These are phyloP conservation scores for Grosmannia huntii DNA, from an alignment of 2,329 filamentous ascomycete genomes.

Conservation along the genomic window DNA sequence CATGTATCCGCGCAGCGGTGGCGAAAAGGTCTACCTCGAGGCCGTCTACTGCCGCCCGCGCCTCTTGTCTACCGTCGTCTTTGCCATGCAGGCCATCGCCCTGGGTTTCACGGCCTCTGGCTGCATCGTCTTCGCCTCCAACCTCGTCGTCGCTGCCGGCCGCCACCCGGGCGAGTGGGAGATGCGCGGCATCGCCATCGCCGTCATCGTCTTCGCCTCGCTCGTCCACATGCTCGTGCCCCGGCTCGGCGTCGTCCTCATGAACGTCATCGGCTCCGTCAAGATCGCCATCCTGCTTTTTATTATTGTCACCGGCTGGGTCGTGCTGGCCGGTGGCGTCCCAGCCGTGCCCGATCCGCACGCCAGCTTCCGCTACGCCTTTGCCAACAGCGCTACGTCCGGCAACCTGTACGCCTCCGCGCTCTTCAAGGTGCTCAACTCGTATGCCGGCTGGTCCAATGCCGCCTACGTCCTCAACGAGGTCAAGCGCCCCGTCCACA, in stretches of 20 bases:
- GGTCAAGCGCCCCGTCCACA: constrained; percentile 51
- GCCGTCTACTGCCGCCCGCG: constrained; percentile 45
- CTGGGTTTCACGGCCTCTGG: constrained; percentile 11
- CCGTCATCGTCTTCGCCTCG: constrained; percentile 40
- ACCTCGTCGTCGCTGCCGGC: constrained; percentile 37
- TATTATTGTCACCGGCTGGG: constrained; percentile 48
- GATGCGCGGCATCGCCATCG: constrained; percentile 42
- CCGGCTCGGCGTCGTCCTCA: constrained; percentile 44
- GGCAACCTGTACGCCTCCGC: constrained; percentile 38
- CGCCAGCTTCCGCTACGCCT: constrained; percentile 42
- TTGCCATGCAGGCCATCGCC: constrained; percentile 28
- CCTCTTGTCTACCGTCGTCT: constrained; percentile 45
- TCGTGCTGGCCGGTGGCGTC: constrained; percentile 37
- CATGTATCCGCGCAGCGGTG: constrained; percentile 48
- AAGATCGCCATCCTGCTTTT: constrained; percentile 47
- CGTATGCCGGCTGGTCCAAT: constrained; percentile 49
- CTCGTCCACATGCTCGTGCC: constrained; percentile 37
- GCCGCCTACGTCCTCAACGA: constrained; percentile 55
- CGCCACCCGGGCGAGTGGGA: constrained; percentile 38
- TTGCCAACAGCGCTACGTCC: constrained; percentile 31
- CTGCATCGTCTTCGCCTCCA: constrained; percentile 17
- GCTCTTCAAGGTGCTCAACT: constrained; percentile 45
- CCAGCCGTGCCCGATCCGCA: constrained; percentile 34
- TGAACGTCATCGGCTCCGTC: constrained; percentile 47
- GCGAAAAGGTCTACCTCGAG: constrained; percentile 56